Evolutionary conservation across 2,329 filamentous ascomycete species (phyloP), one percentile per base, ranked within the genome.

Genomic region (Epicoccum sorghinum): DNA sequence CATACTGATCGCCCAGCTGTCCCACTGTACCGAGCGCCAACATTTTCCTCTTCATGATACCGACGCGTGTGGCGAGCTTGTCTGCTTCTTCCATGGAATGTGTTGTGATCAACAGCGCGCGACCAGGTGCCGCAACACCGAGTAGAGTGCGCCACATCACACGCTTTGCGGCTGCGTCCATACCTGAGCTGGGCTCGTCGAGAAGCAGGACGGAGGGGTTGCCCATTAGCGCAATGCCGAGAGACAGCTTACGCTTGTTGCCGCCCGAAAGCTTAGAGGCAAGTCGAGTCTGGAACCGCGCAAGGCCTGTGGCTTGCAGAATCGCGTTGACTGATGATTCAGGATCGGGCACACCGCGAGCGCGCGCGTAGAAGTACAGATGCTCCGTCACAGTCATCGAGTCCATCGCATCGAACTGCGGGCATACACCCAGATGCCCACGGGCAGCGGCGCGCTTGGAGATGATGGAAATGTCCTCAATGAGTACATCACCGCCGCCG

Each of bases 11-110:
- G 7, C 93, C 82, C 3, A 97, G 80, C 52, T 87, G 79, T 30
- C 91, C 86, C 0, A 87, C 88, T 0, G 87, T 89, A 4, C 93
- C 93, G 7, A 95, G 80, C 0, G 92, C 93, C 22, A 97, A 81
- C 91, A 97, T 96, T 29, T 87, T 83, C 63, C 85, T 84, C 7
- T 92, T 90, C 76, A 98, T 86, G 62, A 98, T 96, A 10, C 91
- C 93, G 0, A 89, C 91, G 1, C 91, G 83, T 27, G 86, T 86
- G 0, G 93, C 93, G 2, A 98, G 81, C 0, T 92, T 92, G 67
- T 96, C 91, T 0, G 93, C 93, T 76, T 97, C 93, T 72, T 97
- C 93, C 92, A 97, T 96, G 43, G 86, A 90, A 73, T 98, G 93
- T 0, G 93, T 97, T 0, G 93, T 97, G 14, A 98, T 82, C 1